phyloP scores from a whole-genome alignment of 257 asterid genomes.

The Rubia yunnanensis region DNA sequence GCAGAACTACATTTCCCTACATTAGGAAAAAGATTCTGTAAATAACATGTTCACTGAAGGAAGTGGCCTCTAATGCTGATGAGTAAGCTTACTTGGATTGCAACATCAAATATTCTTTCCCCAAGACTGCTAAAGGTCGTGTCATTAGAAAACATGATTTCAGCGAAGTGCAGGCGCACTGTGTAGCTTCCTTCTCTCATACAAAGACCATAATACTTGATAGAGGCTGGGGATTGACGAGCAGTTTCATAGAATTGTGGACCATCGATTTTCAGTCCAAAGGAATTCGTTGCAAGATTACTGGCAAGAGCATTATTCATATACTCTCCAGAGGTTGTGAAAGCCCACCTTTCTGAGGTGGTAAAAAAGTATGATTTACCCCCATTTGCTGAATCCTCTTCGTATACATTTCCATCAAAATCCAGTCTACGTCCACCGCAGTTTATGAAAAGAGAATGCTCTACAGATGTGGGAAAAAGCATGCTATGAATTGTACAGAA shows the following conservation, averaged over 20 bases:
- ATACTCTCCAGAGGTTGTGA: slow-evolving; percentile 65
- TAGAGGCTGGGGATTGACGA: slow-evolving; percentile 68
- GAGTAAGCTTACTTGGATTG: slow-evolving; percentile 64
- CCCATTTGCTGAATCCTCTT: slow-evolving; percentile 31
- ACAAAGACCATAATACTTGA: slow-evolving; percentile 72
- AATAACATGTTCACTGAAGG: not conserved
- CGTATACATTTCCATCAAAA: slow-evolving; percentile 48
- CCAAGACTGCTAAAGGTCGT: slow-evolving; percentile 60
- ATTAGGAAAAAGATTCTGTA: not conserved
- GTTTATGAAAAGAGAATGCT: slow-evolving; percentile 54
- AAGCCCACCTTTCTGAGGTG: slow-evolving; percentile 55
- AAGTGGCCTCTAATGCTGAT: not conserved
- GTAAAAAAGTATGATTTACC: slow-evolving; percentile 51
- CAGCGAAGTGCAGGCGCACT: slow-evolving; percentile 90
- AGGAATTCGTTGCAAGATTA: slow-evolving; percentile 21
- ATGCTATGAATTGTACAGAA: not conserved
- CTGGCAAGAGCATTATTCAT: not conserved
- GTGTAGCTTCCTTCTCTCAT: slow-evolving; percentile 69
- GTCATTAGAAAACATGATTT: slow-evolving; percentile 52
- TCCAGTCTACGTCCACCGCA: slow-evolving; percentile 57
- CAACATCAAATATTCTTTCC: slow-evolving; percentile 68
- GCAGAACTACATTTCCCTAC: slow-evolving; percentile 64
- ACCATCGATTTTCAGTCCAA: slow-evolving; percentile 20
- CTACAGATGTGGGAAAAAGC: slow-evolving; percentile 27
- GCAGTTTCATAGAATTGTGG: slow-evolving; percentile 56